Evolutionary conservation across 805 yeast species (phyloP).

Genomic region (Saccharomycopsis schoenii): DNA sequence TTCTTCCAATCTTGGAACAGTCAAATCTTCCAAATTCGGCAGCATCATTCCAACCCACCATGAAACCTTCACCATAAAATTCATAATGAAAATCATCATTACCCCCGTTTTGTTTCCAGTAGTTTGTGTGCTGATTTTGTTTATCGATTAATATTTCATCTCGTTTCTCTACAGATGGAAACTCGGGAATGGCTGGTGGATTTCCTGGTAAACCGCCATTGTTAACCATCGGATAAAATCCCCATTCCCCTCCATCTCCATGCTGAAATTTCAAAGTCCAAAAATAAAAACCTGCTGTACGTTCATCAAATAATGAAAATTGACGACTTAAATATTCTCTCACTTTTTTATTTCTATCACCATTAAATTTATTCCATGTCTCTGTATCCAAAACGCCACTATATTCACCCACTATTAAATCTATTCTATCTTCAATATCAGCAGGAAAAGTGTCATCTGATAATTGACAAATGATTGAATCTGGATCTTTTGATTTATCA

Average conservation of each 20-base stretch:
- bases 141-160: slow-evolving; percentile 32
- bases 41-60: slow-evolving; percentile 66
- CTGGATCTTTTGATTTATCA: slow-evolving; percentile 59
- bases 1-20: slow-evolving; percentile 66
- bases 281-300: slow-evolving; percentile 72
- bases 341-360: slow-evolving; percentile 47
- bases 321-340: slow-evolving; percentile 53
- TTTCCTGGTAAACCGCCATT: slow-evolving; percentile 43
- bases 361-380: slow-evolving; percentile 53
- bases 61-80: slow-evolving; percentile 71
- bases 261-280: slow-evolving; percentile 85
- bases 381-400: slow-evolving; percentile 75
- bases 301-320: slow-evolving; percentile 33
- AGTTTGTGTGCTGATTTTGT: slow-evolving; percentile 40
- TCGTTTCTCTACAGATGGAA: slow-evolving; percentile 34
- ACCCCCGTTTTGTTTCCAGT: slow-evolving; percentile 49
- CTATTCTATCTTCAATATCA: slow-evolving; percentile 44
- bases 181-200: slow-evolving; percentile 19
- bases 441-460: slow-evolving; percentile 35
- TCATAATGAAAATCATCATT: slow-evolving; percentile 57
- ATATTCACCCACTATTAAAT: slow-evolving; percentile 79
- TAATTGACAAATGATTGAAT: slow-evolving; percentile 51
- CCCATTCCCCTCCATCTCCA: slow-evolving; percentile 98
- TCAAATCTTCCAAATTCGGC: slow-evolving; percentile 56
- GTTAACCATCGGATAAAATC: slow-evolving; percentile 66